These are phyloP conservation scores for Durusdinium trenchii DNA, from an alignment of 73 alveolate genomes.

Conservation along the genomic window DNA sequence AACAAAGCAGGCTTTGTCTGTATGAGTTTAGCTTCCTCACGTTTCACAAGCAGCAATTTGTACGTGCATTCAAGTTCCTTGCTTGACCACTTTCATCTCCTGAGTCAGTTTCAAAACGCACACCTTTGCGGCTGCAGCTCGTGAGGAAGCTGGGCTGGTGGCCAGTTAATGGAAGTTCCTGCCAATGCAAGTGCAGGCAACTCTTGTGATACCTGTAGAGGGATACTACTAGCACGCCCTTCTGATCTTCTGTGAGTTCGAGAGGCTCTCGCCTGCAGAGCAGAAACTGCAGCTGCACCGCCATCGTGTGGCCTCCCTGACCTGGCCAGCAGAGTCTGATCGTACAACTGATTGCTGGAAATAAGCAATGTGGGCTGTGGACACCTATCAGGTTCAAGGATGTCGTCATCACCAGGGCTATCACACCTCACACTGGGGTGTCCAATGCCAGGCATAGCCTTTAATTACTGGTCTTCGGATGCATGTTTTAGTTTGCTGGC, in stretches of 20 bases:
- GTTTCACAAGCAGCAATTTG: background rate
- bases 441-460: too few species aligned
- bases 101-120: background rate
- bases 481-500: too few species aligned
- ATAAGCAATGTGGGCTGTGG: background rate
- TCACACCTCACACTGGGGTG: constrained; percentile 10
- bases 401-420: constrained; percentile 17
- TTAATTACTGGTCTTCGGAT: too few species aligned
- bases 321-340: background rate
- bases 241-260: too few species aligned
- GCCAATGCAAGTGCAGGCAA: background rate
- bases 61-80: background rate
- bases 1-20: background rate
- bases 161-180: background rate
- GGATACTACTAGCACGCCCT: background rate
- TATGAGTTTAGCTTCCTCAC: background rate
- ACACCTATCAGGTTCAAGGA: background rate
- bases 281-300: constrained; percentile 47
- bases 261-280: constrained; percentile 51
- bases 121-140: background rate
- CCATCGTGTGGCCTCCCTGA: constrained; percentile 9
- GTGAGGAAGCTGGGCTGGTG: background rate
- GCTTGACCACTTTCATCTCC: constrained; percentile 56
- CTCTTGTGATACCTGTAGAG: background rate
- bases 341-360: background rate